Conservation (phyloP, 73 alveolate species). For the Paramecium pentaurelia region DNA sequence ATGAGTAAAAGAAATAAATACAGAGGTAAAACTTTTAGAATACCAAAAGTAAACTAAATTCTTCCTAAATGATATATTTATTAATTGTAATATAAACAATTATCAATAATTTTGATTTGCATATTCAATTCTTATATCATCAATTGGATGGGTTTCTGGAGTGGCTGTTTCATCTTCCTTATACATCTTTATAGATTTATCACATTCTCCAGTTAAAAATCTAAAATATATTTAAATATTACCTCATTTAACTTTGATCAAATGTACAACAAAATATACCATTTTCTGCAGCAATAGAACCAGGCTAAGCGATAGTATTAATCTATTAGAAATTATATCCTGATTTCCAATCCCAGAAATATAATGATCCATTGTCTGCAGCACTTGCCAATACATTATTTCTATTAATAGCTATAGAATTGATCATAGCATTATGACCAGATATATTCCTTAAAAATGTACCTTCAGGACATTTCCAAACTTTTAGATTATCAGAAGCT, state of each 20-base stretch:
- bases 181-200: constrained; percentile 95
- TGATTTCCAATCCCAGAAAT: constrained; percentile 92
- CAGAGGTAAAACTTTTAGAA: background rate
- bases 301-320: constrained; percentile 91
- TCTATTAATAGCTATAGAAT: constrained; percentile 80
- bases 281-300: constrained; percentile 92
- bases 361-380: constrained; percentile 91
- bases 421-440: constrained; percentile 92
- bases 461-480: constrained; percentile 97
- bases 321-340: constrained; percentile 90
- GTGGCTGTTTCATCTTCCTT: constrained; percentile 87
- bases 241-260: constrained; percentile 88
- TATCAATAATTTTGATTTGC: constrained; percentile 40
- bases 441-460: constrained; percentile 88
- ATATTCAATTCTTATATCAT: constrained; percentile 58
- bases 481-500: constrained; percentile 96
- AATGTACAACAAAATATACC: constrained; percentile 90
- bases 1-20: background rate
- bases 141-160: constrained; percentile 59
- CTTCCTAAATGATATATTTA: background rate
- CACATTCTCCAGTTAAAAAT: constrained; percentile 97
- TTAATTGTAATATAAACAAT: background rate
- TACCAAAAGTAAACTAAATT: background rate
- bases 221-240: constrained; percentile 55
- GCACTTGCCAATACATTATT: constrained; percentile 92